Evolutionary conservation across 176 grass and related monocot genomes (phyloP).

Genomic region (Bromus sterilis): DNA sequence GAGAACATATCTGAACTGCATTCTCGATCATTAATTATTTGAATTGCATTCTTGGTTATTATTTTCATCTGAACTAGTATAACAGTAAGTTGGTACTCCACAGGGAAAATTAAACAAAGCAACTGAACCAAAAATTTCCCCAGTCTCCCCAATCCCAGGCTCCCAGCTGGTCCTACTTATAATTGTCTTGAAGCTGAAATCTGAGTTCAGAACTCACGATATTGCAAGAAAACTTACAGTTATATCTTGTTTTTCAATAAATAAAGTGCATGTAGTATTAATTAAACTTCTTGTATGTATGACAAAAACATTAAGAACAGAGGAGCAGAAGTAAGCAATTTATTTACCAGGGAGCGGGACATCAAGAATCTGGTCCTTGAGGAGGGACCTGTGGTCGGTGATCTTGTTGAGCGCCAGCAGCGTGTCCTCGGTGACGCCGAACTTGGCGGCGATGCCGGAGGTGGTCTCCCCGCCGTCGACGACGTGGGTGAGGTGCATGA

Average conservation of each 20-base stretch:
- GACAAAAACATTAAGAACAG: not conserved
- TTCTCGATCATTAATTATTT: not conserved
- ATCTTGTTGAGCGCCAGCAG: slow-evolving; percentile 44
- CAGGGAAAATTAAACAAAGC: not conserved
- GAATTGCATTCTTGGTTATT: not conserved
- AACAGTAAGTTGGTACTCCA: not conserved
- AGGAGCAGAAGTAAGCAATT: not conserved
- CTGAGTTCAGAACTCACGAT: not conserved
- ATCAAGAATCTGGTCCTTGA: slow-evolving; percentile 50
- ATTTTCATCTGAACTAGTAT: not conserved
- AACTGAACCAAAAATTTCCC: not conserved
- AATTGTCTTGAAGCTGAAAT: not conserved
- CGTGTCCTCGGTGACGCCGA: slow-evolving; percentile 28
- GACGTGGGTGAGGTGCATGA: slow-evolving; percentile 53
- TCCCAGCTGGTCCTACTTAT: not conserved
- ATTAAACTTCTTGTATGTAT: not conserved
- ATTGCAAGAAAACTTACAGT: not conserved
- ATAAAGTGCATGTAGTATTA: not conserved
- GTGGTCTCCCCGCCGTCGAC: slow-evolving; percentile 22
- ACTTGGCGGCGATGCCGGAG: slow-evolving; percentile 41
- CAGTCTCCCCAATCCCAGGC: not conserved
- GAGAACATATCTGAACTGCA: not conserved
- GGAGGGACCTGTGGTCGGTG: slow-evolving; percentile 10
- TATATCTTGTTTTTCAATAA: not conserved
- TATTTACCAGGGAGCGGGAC: slow-evolving; percentile 67